Percentiles rank a stretch among this genome's conserved stretches.
These are phyloP conservation scores for Hanseniaspora taiwanica DNA, from an alignment of 805 yeast species.

Conservation along the genomic window DNA sequence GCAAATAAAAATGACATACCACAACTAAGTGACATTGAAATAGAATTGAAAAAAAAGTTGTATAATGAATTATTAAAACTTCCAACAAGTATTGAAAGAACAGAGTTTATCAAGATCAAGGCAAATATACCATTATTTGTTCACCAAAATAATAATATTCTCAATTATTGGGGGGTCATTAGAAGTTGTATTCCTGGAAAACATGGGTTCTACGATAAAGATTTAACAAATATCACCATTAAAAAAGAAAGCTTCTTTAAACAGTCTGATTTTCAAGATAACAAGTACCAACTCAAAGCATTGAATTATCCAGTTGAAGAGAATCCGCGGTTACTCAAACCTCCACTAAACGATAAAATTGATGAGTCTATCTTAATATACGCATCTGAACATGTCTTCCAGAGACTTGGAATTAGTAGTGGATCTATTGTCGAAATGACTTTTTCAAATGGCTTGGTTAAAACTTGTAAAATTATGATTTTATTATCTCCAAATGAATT, in stretches of 20 bases:
- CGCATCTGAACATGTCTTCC: slow-evolving; percentile 10
- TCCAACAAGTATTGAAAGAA: slow-evolving; percentile 8
- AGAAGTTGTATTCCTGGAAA: slow-evolving; percentile 10
- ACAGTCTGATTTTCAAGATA: no score
- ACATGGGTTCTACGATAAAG: slow-evolving; percentile 13
- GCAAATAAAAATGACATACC: slow-evolving; percentile 7
- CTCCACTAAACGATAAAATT: background rate
- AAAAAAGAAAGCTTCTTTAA: slow-evolving; percentile 8
- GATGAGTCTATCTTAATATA: slow-evolving; percentile 20
- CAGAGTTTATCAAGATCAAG: slow-evolving; percentile 14
- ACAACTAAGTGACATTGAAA: slow-evolving; percentile 5
- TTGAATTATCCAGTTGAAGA: background rate
- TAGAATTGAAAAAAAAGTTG: slow-evolving; percentile 4
- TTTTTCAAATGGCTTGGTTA: slow-evolving; percentile 2
- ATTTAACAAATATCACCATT: slow-evolving; percentile 12
- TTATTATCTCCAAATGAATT: slow-evolving; percentile 13
- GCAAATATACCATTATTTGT: slow-evolving; percentile 11
- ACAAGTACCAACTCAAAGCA: background rate
- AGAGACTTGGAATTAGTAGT: slow-evolving; percentile 13
- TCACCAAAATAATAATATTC: slow-evolving; percentile 8
- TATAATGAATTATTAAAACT: slow-evolving; percentile 13
- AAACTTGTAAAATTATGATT: slow-evolving; percentile 12
- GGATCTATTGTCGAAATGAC: slow-evolving; percentile 13
- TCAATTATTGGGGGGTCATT: slow-evolving; percentile 12
- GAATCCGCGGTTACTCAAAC: background rate